Conservation (phyloP, 192 early-diverging fungal species). For the Bifiguratus adelaidae region DNA sequence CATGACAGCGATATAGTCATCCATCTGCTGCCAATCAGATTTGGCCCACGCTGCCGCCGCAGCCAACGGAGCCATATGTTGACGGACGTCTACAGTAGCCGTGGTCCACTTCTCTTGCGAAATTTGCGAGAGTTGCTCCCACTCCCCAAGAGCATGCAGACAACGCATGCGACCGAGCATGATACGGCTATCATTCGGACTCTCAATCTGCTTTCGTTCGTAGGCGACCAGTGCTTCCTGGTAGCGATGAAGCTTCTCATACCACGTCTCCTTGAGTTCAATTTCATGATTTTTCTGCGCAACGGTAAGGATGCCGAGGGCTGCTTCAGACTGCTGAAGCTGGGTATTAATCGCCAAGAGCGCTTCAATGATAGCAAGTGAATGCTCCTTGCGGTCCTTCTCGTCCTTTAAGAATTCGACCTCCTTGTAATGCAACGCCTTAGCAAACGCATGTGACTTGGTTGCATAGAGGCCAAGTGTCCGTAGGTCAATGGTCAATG, state of each 20-base stretch:
- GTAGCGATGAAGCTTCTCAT: slow-evolving; percentile 86
- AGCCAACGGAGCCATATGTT: slow-evolving; percentile 75
- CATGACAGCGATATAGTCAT: slow-evolving; percentile 78
- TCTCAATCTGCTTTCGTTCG: slow-evolving; percentile 64
- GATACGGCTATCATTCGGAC: slow-evolving; percentile 67
- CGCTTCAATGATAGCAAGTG: slow-evolving; percentile 78
- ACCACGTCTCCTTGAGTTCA: slow-evolving; percentile 86
- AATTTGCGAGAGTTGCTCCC: slow-evolving; percentile 71
- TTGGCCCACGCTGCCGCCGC: slow-evolving; percentile 92
- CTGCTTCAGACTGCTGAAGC: slow-evolving; percentile 93
- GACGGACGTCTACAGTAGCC: slow-evolving; percentile 46
- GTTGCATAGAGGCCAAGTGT: slow-evolving; percentile 82
- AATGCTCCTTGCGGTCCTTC: slow-evolving; percentile 65
- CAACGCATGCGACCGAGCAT: slow-evolving; percentile 83
- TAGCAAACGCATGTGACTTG: slow-evolving; percentile 92
- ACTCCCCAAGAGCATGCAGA: slow-evolving; percentile 86
- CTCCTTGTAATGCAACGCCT: slow-evolving; percentile 98
- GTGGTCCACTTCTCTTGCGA: slow-evolving; percentile 70
- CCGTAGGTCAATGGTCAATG: slow-evolving; percentile 86
- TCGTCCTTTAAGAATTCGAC: too few species aligned
- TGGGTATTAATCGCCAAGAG: slow-evolving; percentile 92
- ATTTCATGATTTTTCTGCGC: slow-evolving; percentile 77
- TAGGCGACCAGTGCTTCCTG: slow-evolving; percentile 87
- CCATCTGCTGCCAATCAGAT: slow-evolving; percentile 80
- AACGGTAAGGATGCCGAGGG: slow-evolving; percentile 86